Evolutionary conservation across 2,329 filamentous ascomycete species (phyloP).

Genomic region (Epichloe typhina): DNA sequence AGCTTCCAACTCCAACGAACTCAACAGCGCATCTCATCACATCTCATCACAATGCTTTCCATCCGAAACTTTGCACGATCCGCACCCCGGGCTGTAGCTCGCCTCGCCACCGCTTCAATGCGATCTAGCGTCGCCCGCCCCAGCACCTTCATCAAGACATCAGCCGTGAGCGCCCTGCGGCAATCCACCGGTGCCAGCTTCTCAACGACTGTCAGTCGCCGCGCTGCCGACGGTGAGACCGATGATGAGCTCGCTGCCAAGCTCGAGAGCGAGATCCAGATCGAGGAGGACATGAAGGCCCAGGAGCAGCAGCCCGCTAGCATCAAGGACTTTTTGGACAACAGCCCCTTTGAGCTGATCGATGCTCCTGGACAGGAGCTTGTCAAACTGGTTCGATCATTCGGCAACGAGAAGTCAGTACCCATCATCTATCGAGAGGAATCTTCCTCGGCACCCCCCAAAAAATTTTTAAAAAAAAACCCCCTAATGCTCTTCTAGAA

Average conservation of each 20-base stretch:
- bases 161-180: conserved; percentile 18
- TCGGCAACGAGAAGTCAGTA: conserved; percentile 74
- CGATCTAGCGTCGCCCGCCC: conserved; percentile 35
- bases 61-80: conserved; percentile 52
- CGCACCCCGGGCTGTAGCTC: conserved; percentile 49
- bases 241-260: conserved; percentile 77
- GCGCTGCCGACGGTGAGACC: conserved; percentile 32
- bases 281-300: conserved; percentile 72
- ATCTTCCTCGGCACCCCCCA: background rate
- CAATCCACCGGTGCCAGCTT: conserved; percentile 30
- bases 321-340: conserved; percentile 79
- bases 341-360: conserved; percentile 69
- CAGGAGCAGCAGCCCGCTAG: conserved; percentile 59
- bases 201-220: conserved; percentile 30
- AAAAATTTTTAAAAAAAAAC: too few relatives aligned
- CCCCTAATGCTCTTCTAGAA: conserved; percentile 15
- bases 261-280: conserved; percentile 68
- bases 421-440: background rate
- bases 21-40: background rate
- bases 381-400: conserved; percentile 69
- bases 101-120: conserved; percentile 38
- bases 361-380: conserved; percentile 80
- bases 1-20: conserved; percentile 1
- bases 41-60: conserved; percentile 48
- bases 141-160: conserved; percentile 34